Conservation (phyloP, 1,284 basidiomycete genomes). For the Sporisorium exsertum region DNA sequence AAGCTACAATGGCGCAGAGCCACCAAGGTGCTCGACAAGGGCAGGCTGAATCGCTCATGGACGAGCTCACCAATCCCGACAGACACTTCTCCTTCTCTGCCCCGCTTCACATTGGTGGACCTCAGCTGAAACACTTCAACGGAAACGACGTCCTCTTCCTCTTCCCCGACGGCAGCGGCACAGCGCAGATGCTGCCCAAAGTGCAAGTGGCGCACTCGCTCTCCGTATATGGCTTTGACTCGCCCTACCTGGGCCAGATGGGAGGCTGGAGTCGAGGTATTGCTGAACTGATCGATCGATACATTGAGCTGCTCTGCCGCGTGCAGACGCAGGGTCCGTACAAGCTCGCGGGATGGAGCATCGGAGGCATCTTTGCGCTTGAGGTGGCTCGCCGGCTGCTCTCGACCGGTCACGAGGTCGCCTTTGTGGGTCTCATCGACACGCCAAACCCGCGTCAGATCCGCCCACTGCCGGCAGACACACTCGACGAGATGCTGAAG, state of each 20-base stretch:
- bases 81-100: conserved; percentile 15
- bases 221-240: conserved; percentile 48
- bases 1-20: neutral
- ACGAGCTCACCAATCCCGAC: conserved; percentile 31
- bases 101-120: conserved; percentile 31
- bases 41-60: conserved; percentile 22
- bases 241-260: conserved; percentile 35
- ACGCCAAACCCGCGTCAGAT: conserved; percentile 35
- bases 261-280: conserved; percentile 47
- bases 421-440: conserved; percentile 37
- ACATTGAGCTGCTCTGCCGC: conserved; percentile 29
- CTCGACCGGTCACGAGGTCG: conserved; percentile 31
- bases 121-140: conserved; percentile 16
- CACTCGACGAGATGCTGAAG: conserved; percentile 38
- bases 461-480: conserved; percentile 30
- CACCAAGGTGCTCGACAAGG: neutral
- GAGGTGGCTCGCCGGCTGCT: conserved; percentile 39
- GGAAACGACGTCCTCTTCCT: conserved; percentile 31
- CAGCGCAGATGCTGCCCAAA: conserved; percentile 26
- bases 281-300: conserved; percentile 38
- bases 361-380: conserved; percentile 48
- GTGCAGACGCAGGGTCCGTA: conserved; percentile 35
- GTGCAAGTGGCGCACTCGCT: neutral
- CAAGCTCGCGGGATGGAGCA: conserved; percentile 48
- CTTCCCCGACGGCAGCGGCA: conserved; percentile 48